These are phyloP conservation scores for Pelargonium nanum DNA, from an alignment of 345 rosid species.

Conservation along the genomic window DNA sequence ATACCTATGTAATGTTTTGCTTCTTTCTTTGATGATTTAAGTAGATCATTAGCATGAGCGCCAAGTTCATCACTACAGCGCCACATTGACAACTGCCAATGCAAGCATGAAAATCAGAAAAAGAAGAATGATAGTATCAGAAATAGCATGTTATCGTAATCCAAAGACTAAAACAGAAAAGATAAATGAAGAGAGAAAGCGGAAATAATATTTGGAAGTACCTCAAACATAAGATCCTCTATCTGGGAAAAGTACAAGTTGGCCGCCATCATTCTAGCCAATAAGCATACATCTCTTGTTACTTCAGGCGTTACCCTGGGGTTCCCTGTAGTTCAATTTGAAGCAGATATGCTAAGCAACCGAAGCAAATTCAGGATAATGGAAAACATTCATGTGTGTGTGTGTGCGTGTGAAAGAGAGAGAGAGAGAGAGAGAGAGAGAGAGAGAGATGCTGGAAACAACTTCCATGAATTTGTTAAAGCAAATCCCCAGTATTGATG, in stretches of 20 bases:
- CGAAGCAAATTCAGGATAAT: too few species aligned
- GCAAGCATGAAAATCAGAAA: conserved; percentile 5
- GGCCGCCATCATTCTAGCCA: conserved; percentile 99
- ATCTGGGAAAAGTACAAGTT: conserved; percentile 92
- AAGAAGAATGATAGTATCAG: background rate
- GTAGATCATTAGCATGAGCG: conserved; percentile 67
- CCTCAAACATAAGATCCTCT: conserved; percentile 99
- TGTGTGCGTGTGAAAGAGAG: too few species aligned
- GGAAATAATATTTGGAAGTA: conserved; percentile 11
- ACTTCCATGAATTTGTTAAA: too few species aligned
- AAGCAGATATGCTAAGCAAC: background rate
- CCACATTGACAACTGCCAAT: conserved; percentile 90
- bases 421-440: too few species aligned
- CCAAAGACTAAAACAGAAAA: background rate
- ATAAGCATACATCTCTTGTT: conserved; percentile 90
- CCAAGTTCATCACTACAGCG: conserved; percentile 91
- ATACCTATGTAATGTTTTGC: conserved; percentile 94
- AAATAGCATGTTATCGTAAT: background rate
- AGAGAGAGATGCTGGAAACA: too few species aligned
- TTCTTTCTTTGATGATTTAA: conserved; percentile 57
- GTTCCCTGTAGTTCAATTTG: conserved; percentile 59
- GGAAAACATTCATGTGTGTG: too few species aligned
- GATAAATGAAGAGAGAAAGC: background rate
- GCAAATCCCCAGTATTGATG: too few species aligned
- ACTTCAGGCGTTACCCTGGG: conserved; percentile 99